A percentile compares a stretch with the other conserved stretches of the same genome.
Conservation (phyloP, 495 filamentous ascomycete genomes). For the Penicillium antarcticum region DNA sequence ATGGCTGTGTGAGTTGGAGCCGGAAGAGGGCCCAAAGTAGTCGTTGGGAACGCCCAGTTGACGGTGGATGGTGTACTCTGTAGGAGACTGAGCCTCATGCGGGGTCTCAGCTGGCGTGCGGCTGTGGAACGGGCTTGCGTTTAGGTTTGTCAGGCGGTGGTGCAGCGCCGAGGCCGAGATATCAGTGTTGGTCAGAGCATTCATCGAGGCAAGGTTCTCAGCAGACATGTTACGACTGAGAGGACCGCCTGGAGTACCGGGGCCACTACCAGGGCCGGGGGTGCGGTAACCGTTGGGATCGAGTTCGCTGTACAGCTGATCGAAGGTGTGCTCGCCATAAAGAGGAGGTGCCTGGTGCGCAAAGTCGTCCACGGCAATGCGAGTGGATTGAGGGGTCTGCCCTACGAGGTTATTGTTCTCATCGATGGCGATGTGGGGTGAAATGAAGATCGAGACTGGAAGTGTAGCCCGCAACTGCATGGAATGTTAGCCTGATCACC, state of each 20-base stretch:
- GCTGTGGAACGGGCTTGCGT: slow-evolving; percentile 23
- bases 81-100: slow-evolving; percentile 15
- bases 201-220: slow-evolving; percentile 71
- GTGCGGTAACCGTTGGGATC: slow-evolving; percentile 75
- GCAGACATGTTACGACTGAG: slow-evolving; percentile 73
- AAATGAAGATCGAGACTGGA: slow-evolving; percentile 88
- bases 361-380: slow-evolving; percentile 33
- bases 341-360: slow-evolving; percentile 71
- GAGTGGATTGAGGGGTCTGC: slow-evolving; percentile 40
- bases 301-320: slow-evolving; percentile 84
- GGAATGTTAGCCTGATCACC: slow-evolving; percentile 5
- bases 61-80: slow-evolving; percentile 24
- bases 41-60: slow-evolving; percentile 29
- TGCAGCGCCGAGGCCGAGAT: slow-evolving; percentile 57
- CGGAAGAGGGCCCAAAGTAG: slow-evolving; percentile 30
- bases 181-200: slow-evolving; percentile 52
- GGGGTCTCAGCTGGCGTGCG: slow-evolving; percentile 20
- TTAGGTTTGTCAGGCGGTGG: slow-evolving; percentile 59
- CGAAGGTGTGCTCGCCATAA: slow-evolving; percentile 83
- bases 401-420: slow-evolving; percentile 70
- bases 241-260: slow-evolving; percentile 70
- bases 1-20: slow-evolving; percentile 36
- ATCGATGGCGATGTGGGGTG: slow-evolving; percentile 80
- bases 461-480: slow-evolving; percentile 74
- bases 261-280: slow-evolving; percentile 63